These are phyloP conservation scores for Xerocomellus chrysenteron DNA, from an alignment of 768 basidiomycete species.

Conservation along the genomic window DNA sequence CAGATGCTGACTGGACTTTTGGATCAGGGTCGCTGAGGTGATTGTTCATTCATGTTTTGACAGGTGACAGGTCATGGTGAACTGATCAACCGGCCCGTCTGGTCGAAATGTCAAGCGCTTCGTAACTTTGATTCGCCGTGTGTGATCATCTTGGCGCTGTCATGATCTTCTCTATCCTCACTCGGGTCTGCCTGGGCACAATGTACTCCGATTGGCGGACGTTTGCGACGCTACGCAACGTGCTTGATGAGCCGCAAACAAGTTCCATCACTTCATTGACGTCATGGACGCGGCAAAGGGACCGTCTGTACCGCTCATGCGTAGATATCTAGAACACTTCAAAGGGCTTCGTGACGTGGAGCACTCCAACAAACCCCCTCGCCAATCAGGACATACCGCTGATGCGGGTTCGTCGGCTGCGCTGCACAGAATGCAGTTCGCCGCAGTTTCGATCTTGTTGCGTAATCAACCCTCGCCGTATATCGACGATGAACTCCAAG, in stretches of 20 bases:
- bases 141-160: slow-evolving; percentile 62
- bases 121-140: slow-evolving; percentile 70
- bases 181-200: slow-evolving; percentile 69
- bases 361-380: slow-evolving; percentile 36
- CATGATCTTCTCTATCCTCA: slow-evolving; percentile 55
- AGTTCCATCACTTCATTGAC: slow-evolving; percentile 41
- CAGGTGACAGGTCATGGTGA: neutral
- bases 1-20: too few species aligned
- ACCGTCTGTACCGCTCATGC: slow-evolving; percentile 68
- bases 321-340: slow-evolving; percentile 61
- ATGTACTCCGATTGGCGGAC: slow-evolving; percentile 47
- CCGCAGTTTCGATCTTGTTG: slow-evolving; percentile 54
- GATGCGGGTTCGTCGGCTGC: slow-evolving; percentile 51
- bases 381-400: slow-evolving; percentile 8
- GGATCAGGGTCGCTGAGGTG: too few species aligned
- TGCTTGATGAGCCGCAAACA: slow-evolving; percentile 54
- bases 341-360: slow-evolving; percentile 54
- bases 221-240: slow-evolving; percentile 51
- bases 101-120: slow-evolving; percentile 60
- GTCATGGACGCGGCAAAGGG: slow-evolving; percentile 43
- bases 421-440: slow-evolving; percentile 52
- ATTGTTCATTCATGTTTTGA: slow-evolving; percentile 1
- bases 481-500: slow-evolving; percentile 46
- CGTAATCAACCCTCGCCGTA: slow-evolving; percentile 45
- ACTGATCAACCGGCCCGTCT: neutral